Evolutionary conservation across 306 rosid species (phyloP), one percentile per base, ranked within the genome.

Genomic region (Cicer judaicum): DNA sequence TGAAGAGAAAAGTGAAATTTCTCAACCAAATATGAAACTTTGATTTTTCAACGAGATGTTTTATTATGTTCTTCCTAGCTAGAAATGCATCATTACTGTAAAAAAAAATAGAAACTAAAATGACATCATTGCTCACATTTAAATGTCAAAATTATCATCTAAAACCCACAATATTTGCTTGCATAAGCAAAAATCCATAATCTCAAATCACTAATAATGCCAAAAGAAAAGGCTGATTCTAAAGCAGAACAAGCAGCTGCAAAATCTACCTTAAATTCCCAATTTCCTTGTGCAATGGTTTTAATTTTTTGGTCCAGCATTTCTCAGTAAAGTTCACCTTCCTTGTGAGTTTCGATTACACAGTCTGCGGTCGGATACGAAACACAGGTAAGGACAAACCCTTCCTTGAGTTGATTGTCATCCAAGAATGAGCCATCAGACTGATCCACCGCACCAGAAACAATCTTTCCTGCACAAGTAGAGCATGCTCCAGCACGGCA

Each of bases 401-500:
- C 91, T 1, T 76, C 74, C 76, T 82, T 74, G 83, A 83, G 76
- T 76, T 91, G 95, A 68, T 63, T 78, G 5, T 87, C 97, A 1
- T 89, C 97, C 5, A 91, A 89, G 86, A 89, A 89, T 3, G 97
- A 89, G 19, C 92, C 95, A 50, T 91, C 97, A 0, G 95, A 81
- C 75, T 91, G 97, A 61, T 91, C 95, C 36, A 89, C 97, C 0
- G 89, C 16, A 2, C 97, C 94, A 2, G 89, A 16, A 10, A 66
- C 80, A 41, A 87, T 48, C 87, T 86, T 80, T 82, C 92, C 95
- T 1, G 97, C 94, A 72, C 97, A 89, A 9, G 95, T 87, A 5
- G 95, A 89, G 83, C 97, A 91, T 8, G 95, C 97, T 44, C 95
- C 97, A 0, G 97, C 97, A 24, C 97, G 88, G 85, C 97, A 91